Evolutionary conservation across 2,329 filamentous ascomycete species (phyloP).

Genomic region (Cladophialophora carrionii): DNA sequence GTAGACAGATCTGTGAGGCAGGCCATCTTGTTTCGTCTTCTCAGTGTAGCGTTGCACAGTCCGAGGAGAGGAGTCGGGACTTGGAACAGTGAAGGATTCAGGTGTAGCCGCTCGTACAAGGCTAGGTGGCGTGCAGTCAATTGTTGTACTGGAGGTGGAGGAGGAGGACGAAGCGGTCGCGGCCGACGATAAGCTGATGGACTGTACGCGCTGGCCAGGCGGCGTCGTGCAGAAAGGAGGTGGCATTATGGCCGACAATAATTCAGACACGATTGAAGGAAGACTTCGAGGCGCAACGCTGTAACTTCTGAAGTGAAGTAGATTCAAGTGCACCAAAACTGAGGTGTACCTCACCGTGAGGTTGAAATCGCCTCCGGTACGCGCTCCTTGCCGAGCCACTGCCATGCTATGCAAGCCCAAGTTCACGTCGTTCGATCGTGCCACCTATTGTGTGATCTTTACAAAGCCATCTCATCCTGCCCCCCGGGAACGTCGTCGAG

Average conservation of each 20-base stretch:
- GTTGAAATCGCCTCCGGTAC: background rate
- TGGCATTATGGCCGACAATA: constrained; percentile 6
- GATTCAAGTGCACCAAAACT: background rate
- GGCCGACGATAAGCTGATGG: constrained; percentile 7
- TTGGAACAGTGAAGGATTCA: background rate
- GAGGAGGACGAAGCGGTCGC: background rate
- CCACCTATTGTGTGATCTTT: constrained; percentile 6
- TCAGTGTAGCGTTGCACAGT: background rate
- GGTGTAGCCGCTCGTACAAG: background rate
- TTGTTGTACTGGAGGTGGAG: background rate
- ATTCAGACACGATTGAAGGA: background rate
- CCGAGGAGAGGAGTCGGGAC: background rate
- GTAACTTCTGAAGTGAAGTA: constrained; percentile 5
- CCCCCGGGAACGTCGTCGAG: constrained; percentile 41
- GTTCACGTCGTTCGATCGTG: constrained; percentile 5
- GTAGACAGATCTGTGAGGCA: background rate
- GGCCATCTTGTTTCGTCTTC: background rate
- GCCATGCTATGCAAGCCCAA: background rate
- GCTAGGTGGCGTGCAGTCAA: background rate
- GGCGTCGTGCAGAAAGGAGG: constrained; percentile 10
- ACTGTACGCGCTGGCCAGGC: background rate
- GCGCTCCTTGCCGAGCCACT: background rate
- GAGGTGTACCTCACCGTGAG: background rate
- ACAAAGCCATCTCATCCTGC: constrained; percentile 39
- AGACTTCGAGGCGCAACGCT: background rate